Conservation (phyloP, 805 yeast genomes). For the Zygotorulaspora florentina region DNA sequence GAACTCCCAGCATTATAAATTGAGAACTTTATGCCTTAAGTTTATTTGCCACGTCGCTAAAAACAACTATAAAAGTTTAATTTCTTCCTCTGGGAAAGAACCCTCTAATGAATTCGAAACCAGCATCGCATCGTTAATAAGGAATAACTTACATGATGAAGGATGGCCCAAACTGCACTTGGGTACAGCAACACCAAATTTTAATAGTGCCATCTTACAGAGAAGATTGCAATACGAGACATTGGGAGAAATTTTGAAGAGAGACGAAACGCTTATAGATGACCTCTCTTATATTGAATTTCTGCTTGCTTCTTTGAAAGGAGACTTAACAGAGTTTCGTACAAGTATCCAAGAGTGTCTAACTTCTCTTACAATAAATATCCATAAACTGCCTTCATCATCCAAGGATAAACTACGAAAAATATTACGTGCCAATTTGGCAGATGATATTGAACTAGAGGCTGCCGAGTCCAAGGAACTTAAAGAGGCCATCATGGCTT, state of each 20-base stretch:
- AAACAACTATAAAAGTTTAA: slow-evolving; percentile 24
- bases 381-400: slow-evolving; percentile 38
- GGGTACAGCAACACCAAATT: slow-evolving; percentile 33
- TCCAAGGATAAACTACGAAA: slow-evolving; percentile 43
- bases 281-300: slow-evolving; percentile 58
- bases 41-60: slow-evolving; percentile 61
- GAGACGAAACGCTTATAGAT: slow-evolving; percentile 39
- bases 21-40: slow-evolving; percentile 54
- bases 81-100: slow-evolving; percentile 3
- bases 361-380: slow-evolving; percentile 50
- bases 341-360: slow-evolving; percentile 69
- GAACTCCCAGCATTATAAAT: slow-evolving; percentile 45
- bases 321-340: slow-evolving; percentile 59
- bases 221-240: slow-evolving; percentile 74
- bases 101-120: slow-evolving; percentile 32
- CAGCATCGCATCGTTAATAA: slow-evolving; percentile 49
- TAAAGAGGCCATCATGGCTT: slow-evolving; percentile 41
- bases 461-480: slow-evolving; percentile 19
- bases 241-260: slow-evolving; percentile 58
- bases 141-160: slow-evolving; percentile 47
- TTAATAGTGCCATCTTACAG: slow-evolving; percentile 41
- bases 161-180: slow-evolving; percentile 56
- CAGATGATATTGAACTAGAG: slow-evolving; percentile 29
- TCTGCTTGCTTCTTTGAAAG: slow-evolving; percentile 62
- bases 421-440: slow-evolving; percentile 37